Evolutionary conservation across 768 basidiomycete species (phyloP).

Genomic region (Lanmaoa pseudosensibilis): DNA sequence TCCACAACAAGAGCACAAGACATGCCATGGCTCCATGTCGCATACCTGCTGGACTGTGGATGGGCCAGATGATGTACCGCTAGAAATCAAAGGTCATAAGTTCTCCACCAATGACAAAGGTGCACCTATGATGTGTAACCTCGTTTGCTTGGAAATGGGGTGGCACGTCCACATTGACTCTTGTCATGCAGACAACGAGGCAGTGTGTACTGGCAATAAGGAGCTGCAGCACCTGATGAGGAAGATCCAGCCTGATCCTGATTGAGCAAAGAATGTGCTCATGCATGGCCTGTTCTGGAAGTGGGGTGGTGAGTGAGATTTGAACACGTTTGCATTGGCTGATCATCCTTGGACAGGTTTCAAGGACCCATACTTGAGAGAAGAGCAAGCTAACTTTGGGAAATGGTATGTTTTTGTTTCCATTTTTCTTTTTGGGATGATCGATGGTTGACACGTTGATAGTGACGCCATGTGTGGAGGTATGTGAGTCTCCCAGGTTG

Average conservation of each 20-base stretch:
- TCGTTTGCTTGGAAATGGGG: constrained; percentile 54
- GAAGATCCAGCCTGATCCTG: constrained; percentile 47
- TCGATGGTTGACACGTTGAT: not conserved
- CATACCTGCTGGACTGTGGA: constrained; percentile 57
- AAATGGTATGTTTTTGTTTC: constrained; percentile 45
- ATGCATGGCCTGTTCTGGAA: constrained; percentile 58
- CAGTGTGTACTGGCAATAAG: constrained; percentile 38
- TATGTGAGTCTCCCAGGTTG: constrained; percentile 12
- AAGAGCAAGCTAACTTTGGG: constrained; percentile 52
- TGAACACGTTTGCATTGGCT: not conserved
- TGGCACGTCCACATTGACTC: constrained; percentile 58
- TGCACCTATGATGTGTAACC: constrained; percentile 63
- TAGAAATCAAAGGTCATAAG: constrained; percentile 56
- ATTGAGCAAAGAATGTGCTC: constrained; percentile 51
- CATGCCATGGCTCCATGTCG: constrained; percentile 64
- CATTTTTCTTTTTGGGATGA: not conserved
- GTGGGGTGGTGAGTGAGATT: constrained; percentile 44
- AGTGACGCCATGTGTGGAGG: constrained; percentile 56
- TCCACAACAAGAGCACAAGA: constrained; percentile 59
- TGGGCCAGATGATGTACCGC: constrained; percentile 45
- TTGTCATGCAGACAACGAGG: constrained; percentile 43
- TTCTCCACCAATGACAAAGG: constrained; percentile 56
- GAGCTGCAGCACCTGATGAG: constrained; percentile 48
- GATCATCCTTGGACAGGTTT: constrained; percentile 40
- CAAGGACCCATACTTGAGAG: constrained; percentile 63